These are phyloP conservation scores for Rhypophila decipiens DNA, from an alignment of 495 filamentous ascomycete genomes.

Conservation along the genomic window DNA sequence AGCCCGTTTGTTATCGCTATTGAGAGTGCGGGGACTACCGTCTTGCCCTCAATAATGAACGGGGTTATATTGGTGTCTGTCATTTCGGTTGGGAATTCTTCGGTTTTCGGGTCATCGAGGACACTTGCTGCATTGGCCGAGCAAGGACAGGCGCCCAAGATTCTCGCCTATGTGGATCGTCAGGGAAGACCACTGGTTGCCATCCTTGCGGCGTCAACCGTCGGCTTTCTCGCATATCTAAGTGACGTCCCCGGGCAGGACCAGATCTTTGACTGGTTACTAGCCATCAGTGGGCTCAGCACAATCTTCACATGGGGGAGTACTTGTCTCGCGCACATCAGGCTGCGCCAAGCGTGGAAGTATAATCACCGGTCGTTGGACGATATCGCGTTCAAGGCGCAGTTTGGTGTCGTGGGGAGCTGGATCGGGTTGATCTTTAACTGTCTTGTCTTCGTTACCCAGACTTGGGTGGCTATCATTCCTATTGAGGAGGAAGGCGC, in stretches of 20 bases:
- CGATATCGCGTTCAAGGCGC: slow-evolving; percentile 78
- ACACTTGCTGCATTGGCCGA: slow-evolving; percentile 83
- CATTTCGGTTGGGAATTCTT: slow-evolving; percentile 80
- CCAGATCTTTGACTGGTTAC: slow-evolving; percentile 77
- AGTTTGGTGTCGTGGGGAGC: slow-evolving; percentile 74
- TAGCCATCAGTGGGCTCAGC: slow-evolving; percentile 80
- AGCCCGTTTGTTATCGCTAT: slow-evolving; percentile 91
- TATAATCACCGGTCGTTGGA: slow-evolving; percentile 63
- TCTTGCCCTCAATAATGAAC: slow-evolving; percentile 80
- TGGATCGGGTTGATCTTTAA: slow-evolving; percentile 83
- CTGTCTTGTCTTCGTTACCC: slow-evolving; percentile 68
- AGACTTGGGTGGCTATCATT: slow-evolving; percentile 84
- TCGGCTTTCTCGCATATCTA: slow-evolving; percentile 77
- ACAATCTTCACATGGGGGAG: slow-evolving; percentile 93
- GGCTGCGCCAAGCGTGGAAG: slow-evolving; percentile 78
- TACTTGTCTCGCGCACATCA: slow-evolving; percentile 83
- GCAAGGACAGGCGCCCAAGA: slow-evolving; percentile 70
- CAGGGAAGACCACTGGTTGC: slow-evolving; percentile 72
- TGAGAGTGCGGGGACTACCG: slow-evolving; percentile 65
- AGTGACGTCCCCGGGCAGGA: slow-evolving; percentile 56
- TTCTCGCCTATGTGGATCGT: slow-evolving; percentile 78
- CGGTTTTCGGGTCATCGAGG: slow-evolving; percentile 82
- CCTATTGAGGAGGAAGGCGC: slow-evolving; percentile 43
- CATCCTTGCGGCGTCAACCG: slow-evolving; percentile 57
- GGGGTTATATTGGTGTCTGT: slow-evolving; percentile 87